A percentile compares a stretch with the other conserved stretches of the same genome.
These are phyloP conservation scores for Pleurotus pulmonarius DNA, from an alignment of 768 basidiomycete species.

Conservation along the genomic window DNA sequence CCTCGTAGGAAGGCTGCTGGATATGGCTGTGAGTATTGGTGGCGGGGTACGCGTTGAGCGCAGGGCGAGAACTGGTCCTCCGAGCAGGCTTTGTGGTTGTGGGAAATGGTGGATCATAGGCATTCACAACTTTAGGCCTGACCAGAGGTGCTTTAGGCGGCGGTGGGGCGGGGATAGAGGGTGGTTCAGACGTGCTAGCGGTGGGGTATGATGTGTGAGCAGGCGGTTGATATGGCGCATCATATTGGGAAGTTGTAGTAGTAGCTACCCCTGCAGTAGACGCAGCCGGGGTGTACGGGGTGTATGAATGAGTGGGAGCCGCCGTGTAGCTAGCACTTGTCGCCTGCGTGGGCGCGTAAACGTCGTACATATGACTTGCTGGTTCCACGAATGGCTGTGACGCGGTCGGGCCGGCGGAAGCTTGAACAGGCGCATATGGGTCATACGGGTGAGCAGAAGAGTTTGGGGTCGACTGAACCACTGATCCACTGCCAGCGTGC, in stretches of 20 bases:
- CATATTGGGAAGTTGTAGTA: slow-evolving; percentile 15
- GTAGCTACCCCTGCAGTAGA: slow-evolving; percentile 5
- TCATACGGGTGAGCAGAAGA: too few relatives aligned
- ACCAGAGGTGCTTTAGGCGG: slow-evolving; percentile 41
- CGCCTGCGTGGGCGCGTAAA: slow-evolving; percentile 4
- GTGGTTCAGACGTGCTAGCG: slow-evolving; percentile 5
- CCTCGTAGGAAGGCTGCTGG: not conserved
- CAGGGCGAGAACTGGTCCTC: slow-evolving; percentile 14
- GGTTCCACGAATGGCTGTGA: not conserved
- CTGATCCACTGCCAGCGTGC: too few relatives aligned
- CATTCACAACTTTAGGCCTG: slow-evolving; percentile 64
- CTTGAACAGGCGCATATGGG: not conserved
- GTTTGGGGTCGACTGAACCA: too few relatives aligned
- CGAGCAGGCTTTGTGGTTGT: slow-evolving; percentile 34
- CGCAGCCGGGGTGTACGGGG: slow-evolving; percentile 21
- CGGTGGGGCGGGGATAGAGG: slow-evolving; percentile 27
- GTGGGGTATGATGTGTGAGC: slow-evolving; percentile 9
- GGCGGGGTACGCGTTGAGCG: not conserved
- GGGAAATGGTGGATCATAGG: slow-evolving; percentile 75
- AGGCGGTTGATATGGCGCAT: slow-evolving; percentile 12
- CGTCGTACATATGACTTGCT: not conserved
- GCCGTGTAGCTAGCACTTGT: not conserved
- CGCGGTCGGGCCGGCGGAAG: not conserved
- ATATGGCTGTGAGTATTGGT: not conserved
- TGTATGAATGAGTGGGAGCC: slow-evolving; percentile 15